Evolutionary conservation across 1,284 basidiomycete genomes (phyloP), one percentile per base, ranked within the genome.

Genomic region (Cerrena zonata): DNA sequence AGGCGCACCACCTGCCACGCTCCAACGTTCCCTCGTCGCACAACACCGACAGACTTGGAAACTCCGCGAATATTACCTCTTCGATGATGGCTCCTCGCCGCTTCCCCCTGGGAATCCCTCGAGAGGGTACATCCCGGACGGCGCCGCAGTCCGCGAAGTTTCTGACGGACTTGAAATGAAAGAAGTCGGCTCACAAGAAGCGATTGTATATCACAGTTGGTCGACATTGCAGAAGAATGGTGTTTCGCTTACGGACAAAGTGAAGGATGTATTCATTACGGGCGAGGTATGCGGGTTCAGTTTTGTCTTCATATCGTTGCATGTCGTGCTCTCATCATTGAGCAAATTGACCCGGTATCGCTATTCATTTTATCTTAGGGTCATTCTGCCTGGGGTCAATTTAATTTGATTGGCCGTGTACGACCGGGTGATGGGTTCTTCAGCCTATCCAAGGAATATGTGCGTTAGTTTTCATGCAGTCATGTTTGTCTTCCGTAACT

Each of bases 321-420:
- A 34, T 34, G 15, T 34, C 7, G 15, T 34, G 30, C 15, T 7
- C 30, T 34, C 7, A 7, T 34, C 15, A 34, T 34, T n/a, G n/a
- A n/a, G n/a, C n/a, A n/a, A n/a, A n/a, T n/a, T n/a, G n/a, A n/a
- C n/a, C n/a, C n/a, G n/a, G n/a, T n/a, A n/a, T n/a, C n/a, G n/a
- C 30, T 34, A 15, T 7, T 15, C 15, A 15, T 15, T 7, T 34
- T 34, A 7, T 34, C 10, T 4, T 54, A 88, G 83, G 87, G 86
- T 10, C 87, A 89, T 64, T 89, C 87, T 2, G 79, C 85, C 23
- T 89, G 86, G 87, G 86, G 86, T 19, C 81, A 87, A 58, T 89
- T 89, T 64, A 82, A 73, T 50, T 65, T 89, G 18, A 65, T 82
- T 7, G 86, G 87, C 37, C 78, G 84, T 12, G 73, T 89, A 26